A percentile compares a stretch with the other conserved stretches of the same genome.
Conservation (phyloP, 106 monocot genomes). For the Agapanthus africanus region DNA sequence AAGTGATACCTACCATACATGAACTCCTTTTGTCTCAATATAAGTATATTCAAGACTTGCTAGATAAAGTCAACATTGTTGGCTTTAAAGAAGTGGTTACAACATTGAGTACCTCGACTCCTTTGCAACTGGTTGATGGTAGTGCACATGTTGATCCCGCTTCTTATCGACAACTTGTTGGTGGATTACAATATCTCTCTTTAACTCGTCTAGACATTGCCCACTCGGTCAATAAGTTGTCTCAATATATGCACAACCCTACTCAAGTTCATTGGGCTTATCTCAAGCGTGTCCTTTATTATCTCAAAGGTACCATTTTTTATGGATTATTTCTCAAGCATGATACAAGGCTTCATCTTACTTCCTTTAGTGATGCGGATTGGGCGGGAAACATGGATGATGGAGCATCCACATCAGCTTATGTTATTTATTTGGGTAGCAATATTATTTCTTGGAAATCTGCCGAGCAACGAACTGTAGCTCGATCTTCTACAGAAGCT, state of each 20-base stretch:
- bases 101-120: not conserved
- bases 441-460: conserved; percentile 6
- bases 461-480: not conserved
- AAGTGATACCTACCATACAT: not conserved
- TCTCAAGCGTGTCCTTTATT: not conserved
- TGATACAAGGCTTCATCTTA: not conserved
- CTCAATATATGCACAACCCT: conserved; percentile 4
- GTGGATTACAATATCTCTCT: not conserved
- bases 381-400: not conserved
- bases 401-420: not conserved
- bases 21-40: not conserved
- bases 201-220: not conserved
- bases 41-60: not conserved
- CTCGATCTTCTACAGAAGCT: not conserved
- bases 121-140: not conserved
- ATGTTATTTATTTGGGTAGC: not conserved
- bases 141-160: not conserved
- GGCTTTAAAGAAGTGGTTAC: not conserved
- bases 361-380: not conserved
- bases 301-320: not conserved
- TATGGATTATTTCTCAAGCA: not conserved
- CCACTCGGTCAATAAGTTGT: not conserved
- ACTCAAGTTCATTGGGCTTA: not conserved
- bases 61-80: not conserved
- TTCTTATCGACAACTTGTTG: not conserved